phyloP scores from a whole-genome alignment of 2,329 filamentous ascomycete species.

The Gremmenia infestans region DNA sequence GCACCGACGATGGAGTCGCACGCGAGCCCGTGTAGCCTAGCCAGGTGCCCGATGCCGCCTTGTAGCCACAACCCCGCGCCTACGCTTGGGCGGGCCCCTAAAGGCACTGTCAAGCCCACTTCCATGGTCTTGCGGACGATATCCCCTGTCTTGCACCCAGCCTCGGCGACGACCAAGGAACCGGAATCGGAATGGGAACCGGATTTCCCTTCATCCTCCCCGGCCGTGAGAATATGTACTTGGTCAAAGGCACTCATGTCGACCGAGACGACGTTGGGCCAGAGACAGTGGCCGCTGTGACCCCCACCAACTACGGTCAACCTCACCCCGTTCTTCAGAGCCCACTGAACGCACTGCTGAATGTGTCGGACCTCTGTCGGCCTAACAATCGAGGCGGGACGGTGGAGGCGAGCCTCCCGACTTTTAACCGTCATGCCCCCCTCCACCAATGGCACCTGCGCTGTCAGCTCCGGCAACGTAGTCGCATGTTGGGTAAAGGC shows the following conservation, averaged over 20 bases:
- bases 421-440: slow-evolving; percentile 42
- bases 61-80: slow-evolving; percentile 60
- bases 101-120: slow-evolving; percentile 48
- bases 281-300: slow-evolving; percentile 55
- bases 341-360: slow-evolving; percentile 53
- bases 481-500: slow-evolving; percentile 45
- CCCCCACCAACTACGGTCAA: slow-evolving; percentile 53
- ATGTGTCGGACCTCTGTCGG: slow-evolving; percentile 46
- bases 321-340: slow-evolving; percentile 39
- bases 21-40: slow-evolving; percentile 44
- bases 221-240: slow-evolving; percentile 38
- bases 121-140: slow-evolving; percentile 41
- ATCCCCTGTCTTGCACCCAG: slow-evolving; percentile 53
- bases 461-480: slow-evolving; percentile 38
- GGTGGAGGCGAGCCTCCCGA: slow-evolving; percentile 41
- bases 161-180: slow-evolving; percentile 44
- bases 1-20: slow-evolving; percentile 58
- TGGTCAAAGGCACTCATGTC: slow-evolving; percentile 54
- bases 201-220: slow-evolving; percentile 14
- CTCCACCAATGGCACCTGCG: slow-evolving; percentile 32
- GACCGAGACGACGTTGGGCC: slow-evolving; percentile 47
- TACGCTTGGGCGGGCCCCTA: slow-evolving; percentile 58
- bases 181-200: slow-evolving; percentile 16
- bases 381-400: slow-evolving; percentile 40
- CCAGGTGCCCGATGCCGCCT: slow-evolving; percentile 51